phyloP scores from a whole-genome alignment of 139 green algal genomes.

The Chlorella vulgaris region DNA sequence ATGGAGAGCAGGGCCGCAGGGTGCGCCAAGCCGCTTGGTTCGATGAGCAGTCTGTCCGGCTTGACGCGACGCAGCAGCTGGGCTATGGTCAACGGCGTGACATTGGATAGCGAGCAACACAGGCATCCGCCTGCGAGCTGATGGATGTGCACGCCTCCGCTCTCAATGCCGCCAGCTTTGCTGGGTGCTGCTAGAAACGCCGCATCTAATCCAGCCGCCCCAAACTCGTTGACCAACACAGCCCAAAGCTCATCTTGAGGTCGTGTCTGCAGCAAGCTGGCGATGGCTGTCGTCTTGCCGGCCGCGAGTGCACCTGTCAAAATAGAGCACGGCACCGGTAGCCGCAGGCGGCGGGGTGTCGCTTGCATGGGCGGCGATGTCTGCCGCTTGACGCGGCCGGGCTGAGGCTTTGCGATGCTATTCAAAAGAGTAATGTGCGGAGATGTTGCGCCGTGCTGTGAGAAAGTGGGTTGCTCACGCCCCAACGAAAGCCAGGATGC shows the following conservation, averaged over 20 bases:
- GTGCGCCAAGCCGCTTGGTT: slow-evolving; percentile 66
- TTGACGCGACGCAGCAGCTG: slow-evolving; percentile 69
- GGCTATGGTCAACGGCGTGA: slow-evolving; percentile 58
- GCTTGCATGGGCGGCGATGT: not conserved
- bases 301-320: slow-evolving; percentile 63
- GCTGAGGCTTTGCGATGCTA: no score
- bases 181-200: slow-evolving; percentile 28
- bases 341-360: not conserved
- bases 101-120: slow-evolving; percentile 69
- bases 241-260: slow-evolving; percentile 60
- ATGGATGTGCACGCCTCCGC: slow-evolving; percentile 39
- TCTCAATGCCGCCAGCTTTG: not conserved
- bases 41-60: slow-evolving; percentile 61
- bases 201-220: slow-evolving; percentile 65
- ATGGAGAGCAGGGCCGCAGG: slow-evolving; percentile 65
- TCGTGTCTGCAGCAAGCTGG: slow-evolving; percentile 42
- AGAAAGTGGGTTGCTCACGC: no score
- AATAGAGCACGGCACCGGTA: slow-evolving; percentile 53
- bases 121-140: slow-evolving; percentile 76
- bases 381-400: not conserved
- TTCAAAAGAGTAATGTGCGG: no score
- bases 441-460: no score
- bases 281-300: slow-evolving; percentile 72
- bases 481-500: no score
- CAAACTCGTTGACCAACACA: slow-evolving; percentile 78